Base-by-base conservation (phyloP, 1,284 basidiomycete species). In the Volvariella volvacea region DNA sequence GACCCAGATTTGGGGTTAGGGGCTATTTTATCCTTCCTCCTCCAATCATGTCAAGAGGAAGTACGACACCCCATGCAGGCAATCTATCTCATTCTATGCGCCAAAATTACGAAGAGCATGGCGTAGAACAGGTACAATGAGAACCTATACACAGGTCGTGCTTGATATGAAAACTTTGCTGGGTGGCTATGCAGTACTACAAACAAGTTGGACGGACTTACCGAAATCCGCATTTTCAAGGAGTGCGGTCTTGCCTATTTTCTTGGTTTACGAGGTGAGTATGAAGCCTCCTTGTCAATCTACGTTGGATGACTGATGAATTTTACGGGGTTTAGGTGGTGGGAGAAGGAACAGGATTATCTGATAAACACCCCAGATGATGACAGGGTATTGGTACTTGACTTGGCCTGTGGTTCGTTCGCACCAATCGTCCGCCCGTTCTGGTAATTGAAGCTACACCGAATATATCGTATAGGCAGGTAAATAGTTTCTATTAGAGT, bases 171-270 rank as follows among this genome's bases (percentile, higher is more conserved):
- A 15, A 6, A 36, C 6, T 20, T 8, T 36, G 8, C n/a, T 36
- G 6, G 34, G n/a, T 9, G 19, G 17, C 28, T 8, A n/a, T 10
- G 16, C 39, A 68, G 66, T 68, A 67, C 50, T 68, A 68, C 52
- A 62, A 53, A 31, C 66, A 76, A 63, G 80, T 84, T 1, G 74
- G 76, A 10, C 63, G 75, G 15, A 76, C 74, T 7, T 86, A 87
- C 58, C 74, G 83, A 17, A 88, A 87, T 53, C 83, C 83, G 0
- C 84, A 86, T 61, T 85, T 78, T 50, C 78, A 77, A 1, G 83
- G 80, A 2, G 71, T 87, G 41, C 72, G 77, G 49, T 73, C 71
- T 28, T 79, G 78, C 50, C 53, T 77, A 36, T 71, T 71, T 48
- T 55, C 67, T 30, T 78, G 76, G 72, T 58, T 80, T 8, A 74